Conservation (phyloP, 768 basidiomycete species). For the Lactifluus piperatus region DNA sequence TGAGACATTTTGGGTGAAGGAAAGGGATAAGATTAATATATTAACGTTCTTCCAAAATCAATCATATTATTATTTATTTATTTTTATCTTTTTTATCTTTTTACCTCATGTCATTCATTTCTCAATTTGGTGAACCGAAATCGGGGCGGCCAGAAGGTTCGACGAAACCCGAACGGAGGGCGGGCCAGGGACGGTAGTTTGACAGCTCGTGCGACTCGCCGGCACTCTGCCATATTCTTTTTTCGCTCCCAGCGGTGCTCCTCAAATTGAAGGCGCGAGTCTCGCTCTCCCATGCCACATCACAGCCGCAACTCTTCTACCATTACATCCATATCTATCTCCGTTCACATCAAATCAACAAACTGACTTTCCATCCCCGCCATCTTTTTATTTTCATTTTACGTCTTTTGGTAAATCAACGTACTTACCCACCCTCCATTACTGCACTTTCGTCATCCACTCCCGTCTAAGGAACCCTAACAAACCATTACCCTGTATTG, state of each 20-base stretch:
- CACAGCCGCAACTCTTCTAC: conserved; percentile 18
- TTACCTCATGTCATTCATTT: neutral
- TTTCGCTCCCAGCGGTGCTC: conserved; percentile 14
- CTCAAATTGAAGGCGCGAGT: conserved; percentile 11
- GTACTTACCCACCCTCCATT: conserved; percentile 15
- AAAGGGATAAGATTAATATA: conserved; percentile 7
- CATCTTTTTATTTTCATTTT: conserved; percentile 16
- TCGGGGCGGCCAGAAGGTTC: conserved; percentile 3
- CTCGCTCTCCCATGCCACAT: conserved; percentile 20
- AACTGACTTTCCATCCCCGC: conserved; percentile 16
- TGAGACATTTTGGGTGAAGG: conserved; percentile 3
- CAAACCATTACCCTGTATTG: conserved; percentile 2
- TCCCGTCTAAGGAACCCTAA: conserved; percentile 14
- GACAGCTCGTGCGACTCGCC: conserved; percentile 20
- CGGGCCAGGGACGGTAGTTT: conserved; percentile 17
- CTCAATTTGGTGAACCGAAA: neutral
- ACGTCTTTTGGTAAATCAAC: conserved; percentile 18
- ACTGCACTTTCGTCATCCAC: conserved; percentile 7
- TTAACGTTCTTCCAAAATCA: too few species aligned
- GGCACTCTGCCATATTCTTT: conserved; percentile 16
- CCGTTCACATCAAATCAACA: conserved; percentile 19
- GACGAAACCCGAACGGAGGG: conserved; percentile 4
- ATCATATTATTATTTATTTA: neutral
- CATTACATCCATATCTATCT: conserved; percentile 19
- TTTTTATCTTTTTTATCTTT: neutral